Evolutionary conservation across 768 basidiomycete genomes (phyloP), one percentile per base, ranked within the genome.

Genomic region (Phlebiopsis flavidoalba): DNA sequence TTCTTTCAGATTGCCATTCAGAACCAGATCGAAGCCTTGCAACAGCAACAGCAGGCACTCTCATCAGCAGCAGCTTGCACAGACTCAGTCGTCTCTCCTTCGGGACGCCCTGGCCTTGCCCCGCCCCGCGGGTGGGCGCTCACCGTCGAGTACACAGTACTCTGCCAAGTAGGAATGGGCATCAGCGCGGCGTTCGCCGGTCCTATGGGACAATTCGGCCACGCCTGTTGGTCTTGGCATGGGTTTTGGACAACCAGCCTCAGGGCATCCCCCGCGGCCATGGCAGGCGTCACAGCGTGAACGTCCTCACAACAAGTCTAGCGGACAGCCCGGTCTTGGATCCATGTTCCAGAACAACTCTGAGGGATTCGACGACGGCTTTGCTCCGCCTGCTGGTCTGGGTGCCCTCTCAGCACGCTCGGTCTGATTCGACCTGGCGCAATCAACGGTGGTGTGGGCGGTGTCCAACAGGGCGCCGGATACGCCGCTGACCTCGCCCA

Each of bases 11-110:
- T 95, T 69, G 92, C 92, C 49, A 70, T 96, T 59, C 94, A 95
- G 74, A 92, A 73, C 66, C 93, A 96, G 73, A 95, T 95, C 64
- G 93, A 94, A 75, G 89, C 83, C 5, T 77, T 96, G 60, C 91
- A 94, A 67, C 90, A 93, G 56, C 93, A 96, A 63, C 93, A 96
- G 66, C 89, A 93, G 65, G 90, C 86, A 24, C 81, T 96, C 40
- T 91, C n/a, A 94, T 70, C 92, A 94, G 69, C 91, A 93, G 61
- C 92, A 95, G 66, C 80, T 96, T 58, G 93, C 90, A 1, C 93
- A 91, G 33, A 92, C 68, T 87, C 89, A 65, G 88, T 94, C 53
- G 76, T 93, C 52, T 89, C 89, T 43, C 85, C 87, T 71, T 89
- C 88, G 70, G 6, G 26, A 31, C 89, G 87, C 12, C 80, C 89